Base-by-base conservation (phyloP, 805 yeast species). In the Ogataea paraovalis region DNA sequence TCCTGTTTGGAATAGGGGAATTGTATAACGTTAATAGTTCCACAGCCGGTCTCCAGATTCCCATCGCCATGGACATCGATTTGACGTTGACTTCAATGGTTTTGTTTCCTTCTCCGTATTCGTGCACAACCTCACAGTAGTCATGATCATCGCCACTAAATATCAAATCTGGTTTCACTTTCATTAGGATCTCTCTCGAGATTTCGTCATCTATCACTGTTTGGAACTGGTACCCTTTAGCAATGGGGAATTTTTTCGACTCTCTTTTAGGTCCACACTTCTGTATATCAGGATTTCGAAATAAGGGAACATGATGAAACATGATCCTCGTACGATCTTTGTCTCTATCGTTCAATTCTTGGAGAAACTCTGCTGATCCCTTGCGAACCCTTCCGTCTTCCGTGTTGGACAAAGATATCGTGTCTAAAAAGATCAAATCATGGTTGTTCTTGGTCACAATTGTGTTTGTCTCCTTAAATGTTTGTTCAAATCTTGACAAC, bases 101-200 rank as follows among this genome's bases (percentile, higher is more conserved):
- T n/a, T 39, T 39, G 18, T 44, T 21, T 12, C 50, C 56, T 3
- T 44, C 33, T 18, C 38, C 19, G 34, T 54, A 51, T 1, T 40
- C 44, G 36, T 54, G 58, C 4, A 40, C 28, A 3, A 51, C 45
- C 37, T 55, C 58, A 64, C 99, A 94, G 57, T 88, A 90, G 64
- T 94, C 99, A 68, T 94, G 99, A 64, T 94, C 99, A 64, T 94
- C 99, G 1, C 99, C 99, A 5, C 95, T 81, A 60, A 90, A 87
- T 3, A 87, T 74, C 10, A 83, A 65, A 14, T 72, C 72, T 0
- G 99, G 99, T 41, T 75, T 67, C 1, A 92, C 63, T 9, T 66
- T 69, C 6, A 72, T 57, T 40, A 94, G 66, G 4, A 94, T 73
- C 19, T 78, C 74, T 37, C 79, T 74, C 0, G 92, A 71, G 4